These are phyloP conservation scores for Debaryomyces fabryi DNA, from an alignment of 1,139 yeast genomes.

Conservation along the genomic window DNA sequence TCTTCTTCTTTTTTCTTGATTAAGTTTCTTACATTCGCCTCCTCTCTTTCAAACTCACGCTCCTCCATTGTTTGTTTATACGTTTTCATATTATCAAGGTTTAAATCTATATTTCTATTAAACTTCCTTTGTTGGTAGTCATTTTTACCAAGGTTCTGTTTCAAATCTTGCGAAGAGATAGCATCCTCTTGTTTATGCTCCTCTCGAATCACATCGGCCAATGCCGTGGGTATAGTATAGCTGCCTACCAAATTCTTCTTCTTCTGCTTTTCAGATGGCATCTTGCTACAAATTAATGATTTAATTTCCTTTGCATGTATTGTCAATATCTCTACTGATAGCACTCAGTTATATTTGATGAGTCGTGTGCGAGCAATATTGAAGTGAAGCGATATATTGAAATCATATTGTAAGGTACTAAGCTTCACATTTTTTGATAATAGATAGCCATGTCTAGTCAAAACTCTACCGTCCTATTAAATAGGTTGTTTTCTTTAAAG, in stretches of 20 bases:
- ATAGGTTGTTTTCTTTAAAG: conserved; percentile 64
- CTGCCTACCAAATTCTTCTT: conserved; percentile 29
- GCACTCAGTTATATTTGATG: conserved; percentile 11
- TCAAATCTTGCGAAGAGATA: conserved; percentile 20
- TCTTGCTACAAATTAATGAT: background rate
- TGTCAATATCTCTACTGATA: background rate
- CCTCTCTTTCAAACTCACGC: conserved; percentile 35
- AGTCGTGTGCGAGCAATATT: conserved; percentile 15
- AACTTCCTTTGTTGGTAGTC: conserved; percentile 26
- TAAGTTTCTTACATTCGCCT: conserved; percentile 23
- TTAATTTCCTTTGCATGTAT: background rate
- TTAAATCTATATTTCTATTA: conserved; percentile 27
- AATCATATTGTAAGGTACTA: background rate
- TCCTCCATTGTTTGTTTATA: conserved; percentile 44
- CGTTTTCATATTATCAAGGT: conserved; percentile 24
- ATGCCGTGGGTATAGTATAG: conserved; percentile 35
- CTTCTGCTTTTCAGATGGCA: conserved; percentile 14
- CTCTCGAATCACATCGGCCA: conserved; percentile 27
- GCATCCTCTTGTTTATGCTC: conserved; percentile 30
- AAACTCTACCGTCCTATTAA: conserved; percentile 59
- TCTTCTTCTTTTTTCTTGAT: conserved; percentile 21
- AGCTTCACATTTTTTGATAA: background rate
- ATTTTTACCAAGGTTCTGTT: conserved; percentile 21
- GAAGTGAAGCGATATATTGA: background rate
- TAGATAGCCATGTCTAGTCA: conserved; percentile 41